Percentiles rank a stretch among this genome's conserved stretches.
Conservation (phyloP, 306 rosid genomes). For the Rubus parviflorus region DNA sequence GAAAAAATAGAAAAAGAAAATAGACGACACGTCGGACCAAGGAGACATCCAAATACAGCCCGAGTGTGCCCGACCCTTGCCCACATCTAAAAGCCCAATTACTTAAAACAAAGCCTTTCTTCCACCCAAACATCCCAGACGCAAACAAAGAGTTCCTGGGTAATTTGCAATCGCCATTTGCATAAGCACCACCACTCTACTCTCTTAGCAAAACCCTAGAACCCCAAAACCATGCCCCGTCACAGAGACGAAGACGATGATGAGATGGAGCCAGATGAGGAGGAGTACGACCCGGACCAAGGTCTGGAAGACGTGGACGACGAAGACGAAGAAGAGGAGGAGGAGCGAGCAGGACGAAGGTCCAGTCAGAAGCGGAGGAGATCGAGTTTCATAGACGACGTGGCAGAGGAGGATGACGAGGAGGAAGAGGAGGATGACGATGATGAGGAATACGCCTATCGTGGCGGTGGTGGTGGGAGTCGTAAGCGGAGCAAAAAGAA, state of each 20-base stretch:
- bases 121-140: conserved; percentile 3
- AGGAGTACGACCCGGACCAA: conserved; percentile 57
- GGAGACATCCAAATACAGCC: too few relatives aligned
- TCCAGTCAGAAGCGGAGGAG: conserved; percentile 57
- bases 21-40: not conserved
- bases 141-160: not conserved
- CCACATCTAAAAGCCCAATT: not conserved
- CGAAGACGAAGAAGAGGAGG: conserved; percentile 62
- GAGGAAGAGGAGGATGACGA: conserved; percentile 46
- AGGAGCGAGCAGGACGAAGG: conserved; percentile 32
- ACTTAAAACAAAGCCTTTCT: not conserved
- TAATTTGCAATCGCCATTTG: not conserved
- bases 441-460: conserved; percentile 32
- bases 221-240: conserved; percentile 44
- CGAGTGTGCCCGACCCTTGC: not conserved
- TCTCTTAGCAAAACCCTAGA: conserved; percentile 13
- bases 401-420: conserved; percentile 75
- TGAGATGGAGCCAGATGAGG: conserved; percentile 70
- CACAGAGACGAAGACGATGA: conserved; percentile 54
- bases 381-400: conserved; percentile 64
- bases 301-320: conserved; percentile 49
- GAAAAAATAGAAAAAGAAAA: too few relatives aligned
- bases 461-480: conserved; percentile 27
- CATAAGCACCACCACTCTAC: not conserved
- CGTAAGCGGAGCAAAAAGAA: conserved; percentile 45